Percentiles rank a stretch among this genome's conserved stretches.
These are phyloP conservation scores for Boletus pseudopeckii DNA, from an alignment of 768 basidiomycete species.

Conservation along the genomic window DNA sequence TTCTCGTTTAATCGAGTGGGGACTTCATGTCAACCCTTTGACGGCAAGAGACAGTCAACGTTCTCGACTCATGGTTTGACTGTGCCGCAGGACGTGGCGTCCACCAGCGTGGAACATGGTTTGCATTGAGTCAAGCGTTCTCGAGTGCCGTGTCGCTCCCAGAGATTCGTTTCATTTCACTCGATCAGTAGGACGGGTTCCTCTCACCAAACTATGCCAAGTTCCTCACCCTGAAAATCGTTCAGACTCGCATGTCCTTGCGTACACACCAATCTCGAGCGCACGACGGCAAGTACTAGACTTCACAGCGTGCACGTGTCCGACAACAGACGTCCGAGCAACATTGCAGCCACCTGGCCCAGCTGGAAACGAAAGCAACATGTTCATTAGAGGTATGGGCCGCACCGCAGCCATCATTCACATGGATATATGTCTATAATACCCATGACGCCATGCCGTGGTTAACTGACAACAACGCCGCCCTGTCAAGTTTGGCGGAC, in stretches of 20 bases:
- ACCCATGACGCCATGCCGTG: not conserved
- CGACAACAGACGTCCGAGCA: not conserved
- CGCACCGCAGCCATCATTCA: not conserved
- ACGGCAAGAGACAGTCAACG: not conserved
- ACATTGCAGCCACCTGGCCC: not conserved
- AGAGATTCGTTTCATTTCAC: not conserved
- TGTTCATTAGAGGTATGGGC: constrained; percentile 2
- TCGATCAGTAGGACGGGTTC: not conserved
- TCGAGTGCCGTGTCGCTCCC: not conserved
- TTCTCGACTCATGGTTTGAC: not conserved
- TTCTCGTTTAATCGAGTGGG: not conserved
- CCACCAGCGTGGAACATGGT: constrained; percentile 1
- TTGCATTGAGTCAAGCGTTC: not conserved
- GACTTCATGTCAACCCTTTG: not conserved
- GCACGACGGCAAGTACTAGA: not conserved
- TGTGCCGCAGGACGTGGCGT: not conserved
- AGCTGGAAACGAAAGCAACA: not conserved
- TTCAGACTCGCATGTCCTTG: not conserved
- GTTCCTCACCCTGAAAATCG: not conserved
- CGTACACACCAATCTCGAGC: not conserved
- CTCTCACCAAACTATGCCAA: not conserved
- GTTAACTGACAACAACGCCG: not conserved
- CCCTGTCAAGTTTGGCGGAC: not conserved
- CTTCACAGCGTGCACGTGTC: constrained; percentile 7
- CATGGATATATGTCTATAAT: not conserved